Evolutionary conservation across 2,329 filamentous ascomycete genomes (phyloP).

Genomic region (Pseudogymnoascus sp.): DNA sequence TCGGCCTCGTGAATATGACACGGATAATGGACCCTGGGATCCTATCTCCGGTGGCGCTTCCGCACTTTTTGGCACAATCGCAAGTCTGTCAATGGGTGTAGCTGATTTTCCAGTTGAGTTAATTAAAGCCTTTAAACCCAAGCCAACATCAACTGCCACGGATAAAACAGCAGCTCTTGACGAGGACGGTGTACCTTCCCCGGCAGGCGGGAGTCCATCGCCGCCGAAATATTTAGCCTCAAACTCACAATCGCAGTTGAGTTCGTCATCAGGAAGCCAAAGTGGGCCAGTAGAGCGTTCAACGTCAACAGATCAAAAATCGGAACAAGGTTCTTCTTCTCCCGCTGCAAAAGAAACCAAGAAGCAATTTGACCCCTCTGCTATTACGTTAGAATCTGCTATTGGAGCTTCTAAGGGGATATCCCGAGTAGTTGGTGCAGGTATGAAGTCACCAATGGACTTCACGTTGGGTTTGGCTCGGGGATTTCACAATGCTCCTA

Average conservation of each 20-base stretch:
- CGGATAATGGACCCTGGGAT: conserved; percentile 70
- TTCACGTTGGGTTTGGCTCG: conserved; percentile 75
- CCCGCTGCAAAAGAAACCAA: conserved; percentile 22
- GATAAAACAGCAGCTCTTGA: background rate
- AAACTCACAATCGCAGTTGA: conserved; percentile 14
- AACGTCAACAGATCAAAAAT: conserved; percentile 13
- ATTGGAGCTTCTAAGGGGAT: conserved; percentile 38
- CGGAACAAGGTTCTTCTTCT: conserved; percentile 15
- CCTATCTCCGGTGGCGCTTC: conserved; percentile 70
- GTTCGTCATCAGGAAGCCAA: conserved; percentile 11
- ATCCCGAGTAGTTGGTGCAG: conserved; percentile 61
- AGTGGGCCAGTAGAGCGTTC: conserved; percentile 17
- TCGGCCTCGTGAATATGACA: conserved; percentile 61
- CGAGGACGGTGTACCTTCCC: background rate
- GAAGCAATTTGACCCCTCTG: conserved; percentile 28
- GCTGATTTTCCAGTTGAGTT: conserved; percentile 62
- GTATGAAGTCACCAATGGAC: conserved; percentile 75
- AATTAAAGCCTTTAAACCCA: conserved; percentile 34
- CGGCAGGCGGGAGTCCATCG: background rate
- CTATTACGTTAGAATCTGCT: conserved; percentile 45
- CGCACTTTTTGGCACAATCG: conserved; percentile 75
- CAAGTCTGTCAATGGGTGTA: conserved; percentile 72
- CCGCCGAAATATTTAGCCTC: conserved; percentile 14
- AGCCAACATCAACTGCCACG: background rate
- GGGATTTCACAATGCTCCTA: conserved; percentile 83